These are phyloP conservation scores for Galerina sulciceps DNA, from an alignment of 768 basidiomycete species.

Conservation along the genomic window DNA sequence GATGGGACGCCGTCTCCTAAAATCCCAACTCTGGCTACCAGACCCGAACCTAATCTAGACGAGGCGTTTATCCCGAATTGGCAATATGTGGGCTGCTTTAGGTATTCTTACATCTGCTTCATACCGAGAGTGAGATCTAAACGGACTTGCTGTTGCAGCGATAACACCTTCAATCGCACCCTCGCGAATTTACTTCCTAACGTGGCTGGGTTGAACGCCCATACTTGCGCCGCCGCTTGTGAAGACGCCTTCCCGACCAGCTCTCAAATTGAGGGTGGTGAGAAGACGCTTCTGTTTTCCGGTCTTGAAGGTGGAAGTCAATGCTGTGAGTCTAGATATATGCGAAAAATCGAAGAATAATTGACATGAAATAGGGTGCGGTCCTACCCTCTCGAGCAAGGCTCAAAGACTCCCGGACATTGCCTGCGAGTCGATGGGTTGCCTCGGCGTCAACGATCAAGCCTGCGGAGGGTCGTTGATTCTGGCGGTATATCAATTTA, in stretches of 20 bases:
- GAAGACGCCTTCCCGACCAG: neutral
- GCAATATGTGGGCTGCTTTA: constrained; percentile 13
- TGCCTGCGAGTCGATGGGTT: constrained; percentile 14
- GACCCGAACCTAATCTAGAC: neutral
- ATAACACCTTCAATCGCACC: neutral
- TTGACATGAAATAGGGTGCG: neutral
- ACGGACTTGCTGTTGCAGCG: neutral
- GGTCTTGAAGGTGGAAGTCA: constrained; percentile 10
- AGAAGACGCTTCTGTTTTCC: neutral
- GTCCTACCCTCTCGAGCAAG: neutral
- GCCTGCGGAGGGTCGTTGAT: constrained; percentile 12
- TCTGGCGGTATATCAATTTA: constrained; percentile 10
- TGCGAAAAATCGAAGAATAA: no score
- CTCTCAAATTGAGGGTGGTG: neutral
- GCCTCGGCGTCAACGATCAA: constrained; percentile 5
- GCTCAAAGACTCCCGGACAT: constrained; percentile 14
- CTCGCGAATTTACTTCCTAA: neutral
- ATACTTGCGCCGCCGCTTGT: neutral
- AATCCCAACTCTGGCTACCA: constrained; percentile 4
- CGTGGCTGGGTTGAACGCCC: neutral
- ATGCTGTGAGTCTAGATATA: constrained; percentile 6
- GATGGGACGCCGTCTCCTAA: constrained; percentile 14
- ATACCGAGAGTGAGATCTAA: neutral
- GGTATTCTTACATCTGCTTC: neutral
- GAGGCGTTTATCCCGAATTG: neutral